These are phyloP conservation scores for Glycine latifolia DNA, from an alignment of 306 rosid genomes.

Conservation along the genomic window DNA sequence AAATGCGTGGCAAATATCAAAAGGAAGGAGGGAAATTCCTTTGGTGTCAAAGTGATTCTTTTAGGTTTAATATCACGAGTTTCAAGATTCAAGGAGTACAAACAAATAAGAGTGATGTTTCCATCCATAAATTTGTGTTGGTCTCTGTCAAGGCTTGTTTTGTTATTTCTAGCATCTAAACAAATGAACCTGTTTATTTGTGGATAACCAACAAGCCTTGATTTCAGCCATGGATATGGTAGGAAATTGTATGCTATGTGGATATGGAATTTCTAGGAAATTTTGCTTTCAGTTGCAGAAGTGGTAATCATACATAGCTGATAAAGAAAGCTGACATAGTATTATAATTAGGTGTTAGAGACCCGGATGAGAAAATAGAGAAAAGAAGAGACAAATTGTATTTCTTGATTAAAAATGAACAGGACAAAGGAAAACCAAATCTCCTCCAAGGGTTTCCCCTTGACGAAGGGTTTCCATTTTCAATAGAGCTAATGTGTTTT, in stretches of 20 bases:
- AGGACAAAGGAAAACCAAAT: background rate
- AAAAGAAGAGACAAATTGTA: background rate
- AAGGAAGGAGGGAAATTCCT: background rate
- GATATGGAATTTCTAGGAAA: slow-evolving; percentile 19
- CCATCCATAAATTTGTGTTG: slow-evolving; percentile 3
- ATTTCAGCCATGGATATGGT: slow-evolving; percentile 6
- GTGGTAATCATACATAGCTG: background rate
- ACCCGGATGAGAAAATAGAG: background rate
- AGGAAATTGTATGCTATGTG: background rate
- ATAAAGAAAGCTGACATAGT: slow-evolving; percentile 17
- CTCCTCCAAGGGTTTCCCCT: background rate
- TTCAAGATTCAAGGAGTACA: slow-evolving; percentile 31
- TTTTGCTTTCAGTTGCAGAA: slow-evolving; percentile 10
- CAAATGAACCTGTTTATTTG: slow-evolving; percentile 17
- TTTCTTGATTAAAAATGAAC: background rate
- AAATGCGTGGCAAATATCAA: background rate
- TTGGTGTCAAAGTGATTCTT: slow-evolving; percentile 17
- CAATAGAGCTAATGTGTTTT: background rate
- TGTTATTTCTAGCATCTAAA: background rate
- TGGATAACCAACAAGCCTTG: slow-evolving; percentile 10
- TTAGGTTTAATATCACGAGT: slow-evolving; percentile 21
- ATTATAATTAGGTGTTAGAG: slow-evolving; percentile 24
- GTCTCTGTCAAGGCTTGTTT: slow-evolving; percentile 19
- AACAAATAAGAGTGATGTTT: slow-evolving; percentile 3
- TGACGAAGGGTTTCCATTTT: background rate